Evolutionary conservation across 805 yeast genomes (phyloP), one percentile per base, ranked within the genome.

Genomic region (Lachancea fermentati): DNA sequence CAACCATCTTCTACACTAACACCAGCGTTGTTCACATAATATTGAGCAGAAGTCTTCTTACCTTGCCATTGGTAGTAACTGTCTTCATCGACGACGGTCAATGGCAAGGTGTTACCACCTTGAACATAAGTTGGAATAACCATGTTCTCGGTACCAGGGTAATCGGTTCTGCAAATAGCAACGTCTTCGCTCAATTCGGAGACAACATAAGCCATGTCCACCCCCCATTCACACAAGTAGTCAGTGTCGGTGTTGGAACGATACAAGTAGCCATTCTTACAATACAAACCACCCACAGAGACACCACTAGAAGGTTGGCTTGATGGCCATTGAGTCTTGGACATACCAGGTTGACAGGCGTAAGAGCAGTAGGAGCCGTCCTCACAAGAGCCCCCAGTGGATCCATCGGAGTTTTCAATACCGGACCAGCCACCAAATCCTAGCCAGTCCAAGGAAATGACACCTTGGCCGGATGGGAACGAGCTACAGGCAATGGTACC

Each of bases 131-230:
- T 79, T 58, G 88, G 88, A 45, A 81, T 70, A 55, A 73, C 79
- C 88, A 81, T 81, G 67, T 80, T 81, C 69, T 81, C 88, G 39
- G 87, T 76, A 66, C 88, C 88, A 55, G 88, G 88, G 67, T 81
- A 81, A 63, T 81, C 88, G 47, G 88, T 81, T 71, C 85, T 75
- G 65, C 88, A 81, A 45, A 81, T 69, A 34, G 86, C 79, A 47
- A 81, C 80, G 33, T 68, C 66, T 44, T 75, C 58, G 47, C 55
- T 55, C 41, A 78, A 60, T 47, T 78, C 62, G 45, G 77, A 72
- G 32, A 66, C 71, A 43, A 78, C 82, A 38, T 56, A 52, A 38
- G 85, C 84, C 37, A 73, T 59, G 43, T 76, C 60, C 32, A 58
- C 62, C 50, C 82, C 87, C 79, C 82, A 75, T 60, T 71, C 76